Base-by-base conservation (phyloP, 2,329 filamentous ascomycete species). In the Acephala macrosclerotiorum region DNA sequence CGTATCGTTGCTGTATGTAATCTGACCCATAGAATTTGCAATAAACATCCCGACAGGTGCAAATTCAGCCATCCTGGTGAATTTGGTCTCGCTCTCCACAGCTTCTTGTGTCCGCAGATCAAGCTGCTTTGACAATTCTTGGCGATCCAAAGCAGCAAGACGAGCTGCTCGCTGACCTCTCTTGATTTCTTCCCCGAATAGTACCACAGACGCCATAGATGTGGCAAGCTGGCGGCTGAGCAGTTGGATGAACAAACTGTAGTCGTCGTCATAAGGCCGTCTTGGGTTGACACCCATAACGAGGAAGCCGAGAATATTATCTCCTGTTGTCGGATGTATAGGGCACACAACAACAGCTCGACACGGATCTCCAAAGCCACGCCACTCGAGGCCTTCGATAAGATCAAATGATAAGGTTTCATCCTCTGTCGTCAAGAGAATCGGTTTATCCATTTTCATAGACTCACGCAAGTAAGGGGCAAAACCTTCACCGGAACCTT, bases 21-120 rank as follows among this genome's bases (percentile, higher is more conserved):
- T 91, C 26, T 85, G 81, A 3, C 93, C 92, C 47, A 82, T 77
- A 0, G 86, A 83, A 73, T 93, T 86, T n/a, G 91, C 91, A 70
- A 96, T 94, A 76, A 95, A 95, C 80, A 96, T 90, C 33, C 92
- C 93, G 1, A 94, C 92, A 0, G 92, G 92, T 0, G 91, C 91
- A 69, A 93, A 92, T 74, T 94, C 92, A 2, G 92, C 91, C 91
- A 96, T 94, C 53, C 91, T 85, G 0, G 91, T 93, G 75, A 96
- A 96, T 65, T 90, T 90, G 36, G 91, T 89, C 76, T 96, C 92
- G 75, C 88, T 88, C 72, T 90, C 87, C 49, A 85, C 82, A 0
- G 86, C 86, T 72, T 90, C 86, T 70, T 86, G 84, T 0, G 87
- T 89, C 36, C 86, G 81, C 20, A 90, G 82, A 51, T 89, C 88